Percentiles rank a stretch among this genome's conserved stretches.
Conservation (phyloP, 495 filamentous ascomycete genomes). For the Hypoxylon intermedium region DNA sequence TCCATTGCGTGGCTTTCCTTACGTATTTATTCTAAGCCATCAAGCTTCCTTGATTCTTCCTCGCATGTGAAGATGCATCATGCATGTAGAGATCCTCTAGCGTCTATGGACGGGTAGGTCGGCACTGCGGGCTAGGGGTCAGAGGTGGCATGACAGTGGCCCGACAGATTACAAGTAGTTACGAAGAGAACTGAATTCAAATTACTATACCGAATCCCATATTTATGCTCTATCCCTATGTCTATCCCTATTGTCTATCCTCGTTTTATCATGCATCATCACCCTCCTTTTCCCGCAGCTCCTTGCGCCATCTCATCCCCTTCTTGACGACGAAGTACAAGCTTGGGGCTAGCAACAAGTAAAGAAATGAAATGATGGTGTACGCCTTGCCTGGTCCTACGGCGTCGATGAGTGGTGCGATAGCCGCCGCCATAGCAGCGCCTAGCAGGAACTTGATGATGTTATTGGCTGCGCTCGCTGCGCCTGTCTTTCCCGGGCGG, state of each 20-base stretch:
- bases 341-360: conserved; percentile 57
- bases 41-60: too few species aligned
- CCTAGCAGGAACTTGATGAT: conserved; percentile 69
- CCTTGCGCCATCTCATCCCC: conserved; percentile 36
- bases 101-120: not conserved
- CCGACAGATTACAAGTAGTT: not conserved
- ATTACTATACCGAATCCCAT: not conserved
- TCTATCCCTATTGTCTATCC: conserved; percentile 12
- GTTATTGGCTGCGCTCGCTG: conserved; percentile 72
- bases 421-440: conserved; percentile 67
- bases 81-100: too few species aligned
- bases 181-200: not conserved
- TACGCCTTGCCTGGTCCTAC: conserved; percentile 76
- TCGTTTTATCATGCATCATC: conserved; percentile 4
- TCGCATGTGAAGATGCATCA: too few species aligned
- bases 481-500: conserved; percentile 55
- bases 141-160: not conserved
- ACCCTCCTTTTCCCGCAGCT: conserved; percentile 37
- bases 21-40: too few species aligned
- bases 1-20: too few species aligned
- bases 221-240: conserved; percentile 12
- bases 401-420: conserved; percentile 65
- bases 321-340: conserved; percentile 41
- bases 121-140: not conserved
- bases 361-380: conserved; percentile 66